phyloP scores from a whole-genome alignment of 305 asterid species.

The Fraxinus paxiana region DNA sequence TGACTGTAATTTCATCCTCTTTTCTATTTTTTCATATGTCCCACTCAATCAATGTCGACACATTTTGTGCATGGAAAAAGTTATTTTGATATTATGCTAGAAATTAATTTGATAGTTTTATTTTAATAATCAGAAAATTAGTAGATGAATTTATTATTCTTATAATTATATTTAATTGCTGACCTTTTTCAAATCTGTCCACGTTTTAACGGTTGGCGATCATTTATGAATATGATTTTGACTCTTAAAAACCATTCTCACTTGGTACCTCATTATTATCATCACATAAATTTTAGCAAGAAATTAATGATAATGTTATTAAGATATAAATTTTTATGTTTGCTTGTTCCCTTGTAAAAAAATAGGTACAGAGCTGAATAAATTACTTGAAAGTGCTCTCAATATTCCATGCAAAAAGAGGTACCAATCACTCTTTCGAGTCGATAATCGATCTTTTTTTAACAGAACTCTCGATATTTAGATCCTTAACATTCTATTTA shows the following conservation, averaged over 20 bases:
- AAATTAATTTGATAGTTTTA: background rate
- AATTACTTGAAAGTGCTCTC: background rate
- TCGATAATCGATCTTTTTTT: background rate
- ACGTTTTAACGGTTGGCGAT: conserved; percentile 7
- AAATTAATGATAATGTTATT: conserved; percentile 1
- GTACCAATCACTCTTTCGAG: background rate
- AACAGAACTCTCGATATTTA: background rate
- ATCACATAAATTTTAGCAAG: background rate
- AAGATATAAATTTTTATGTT: background rate
- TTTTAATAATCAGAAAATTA: background rate
- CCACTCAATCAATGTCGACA: background rate
- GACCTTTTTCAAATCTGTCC: conserved; percentile 6
- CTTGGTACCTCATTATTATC: conserved; percentile 4
- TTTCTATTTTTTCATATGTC: background rate
- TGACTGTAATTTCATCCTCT: background rate
- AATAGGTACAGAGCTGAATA: background rate
- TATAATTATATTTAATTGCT: background rate
- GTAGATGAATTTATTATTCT: background rate
- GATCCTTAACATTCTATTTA: background rate
- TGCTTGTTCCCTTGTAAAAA: background rate
- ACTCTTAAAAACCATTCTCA: background rate
- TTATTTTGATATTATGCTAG: background rate
- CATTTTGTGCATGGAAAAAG: background rate
- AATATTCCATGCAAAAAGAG: background rate
- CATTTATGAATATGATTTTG: background rate